These are phyloP conservation scores for Babesia sp. DNA, from an alignment of 169 alveolate species.

Conservation along the genomic window DNA sequence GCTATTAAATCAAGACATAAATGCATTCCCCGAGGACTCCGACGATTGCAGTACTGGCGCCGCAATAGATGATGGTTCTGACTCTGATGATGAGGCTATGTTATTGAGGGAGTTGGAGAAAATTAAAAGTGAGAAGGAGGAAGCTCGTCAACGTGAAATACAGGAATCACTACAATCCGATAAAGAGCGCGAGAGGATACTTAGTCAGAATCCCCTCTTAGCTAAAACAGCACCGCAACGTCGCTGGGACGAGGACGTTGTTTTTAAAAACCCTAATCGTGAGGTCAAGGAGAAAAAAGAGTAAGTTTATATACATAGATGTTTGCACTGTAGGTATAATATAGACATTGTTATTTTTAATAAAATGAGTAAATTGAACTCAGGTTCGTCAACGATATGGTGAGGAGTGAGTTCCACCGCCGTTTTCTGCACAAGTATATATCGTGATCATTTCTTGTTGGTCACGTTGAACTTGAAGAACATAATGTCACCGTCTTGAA, in stretches of 20 bases:
- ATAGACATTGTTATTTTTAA: not conserved
- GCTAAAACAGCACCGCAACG: slow-evolving; percentile 10
- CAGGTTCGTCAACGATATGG: slow-evolving; percentile 89
- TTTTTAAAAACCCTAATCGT: slow-evolving; percentile 51
- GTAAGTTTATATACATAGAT: slow-evolving; percentile 7
- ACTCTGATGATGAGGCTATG: slow-evolving; percentile 84
- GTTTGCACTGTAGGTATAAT: not conserved
- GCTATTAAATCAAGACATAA: slow-evolving; percentile 58
- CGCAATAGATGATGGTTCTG: slow-evolving; percentile 41
- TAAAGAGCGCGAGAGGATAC: slow-evolving; percentile 29
- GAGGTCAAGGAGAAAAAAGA: slow-evolving; percentile 41
- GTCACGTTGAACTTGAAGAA: slow-evolving; percentile 98
- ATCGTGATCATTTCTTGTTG: slow-evolving; percentile 68
- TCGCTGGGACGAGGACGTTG: slow-evolving; percentile 70
- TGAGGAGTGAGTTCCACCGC: slow-evolving; percentile 91
- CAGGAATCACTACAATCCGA: slow-evolving; percentile 70
- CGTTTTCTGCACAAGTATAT: slow-evolving; percentile 87
- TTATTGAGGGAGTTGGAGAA: slow-evolving; percentile 89
- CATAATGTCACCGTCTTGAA: slow-evolving; percentile 96
- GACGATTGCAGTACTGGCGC: slow-evolving; percentile 61
- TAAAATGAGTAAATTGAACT: not conserved
- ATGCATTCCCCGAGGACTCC: slow-evolving; percentile 68
- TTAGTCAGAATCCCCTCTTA: slow-evolving; percentile 62
- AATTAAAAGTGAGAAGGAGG: slow-evolving; percentile 87
- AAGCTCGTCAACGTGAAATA: slow-evolving; percentile 73